Evolutionary conservation across 176 grass and related monocot genomes (phyloP).

Genomic region (Chloris gayana): DNA sequence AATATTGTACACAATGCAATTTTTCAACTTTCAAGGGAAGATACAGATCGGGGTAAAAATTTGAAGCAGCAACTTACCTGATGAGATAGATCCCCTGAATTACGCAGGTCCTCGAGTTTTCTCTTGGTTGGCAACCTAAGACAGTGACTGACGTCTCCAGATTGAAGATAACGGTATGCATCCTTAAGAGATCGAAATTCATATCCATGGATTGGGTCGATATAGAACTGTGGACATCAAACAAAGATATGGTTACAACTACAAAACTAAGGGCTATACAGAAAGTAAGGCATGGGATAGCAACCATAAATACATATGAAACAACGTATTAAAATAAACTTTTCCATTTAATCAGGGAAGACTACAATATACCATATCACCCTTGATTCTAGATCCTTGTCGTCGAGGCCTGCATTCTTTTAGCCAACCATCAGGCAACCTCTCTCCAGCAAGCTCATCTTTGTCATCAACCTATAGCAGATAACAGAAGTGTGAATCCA

Average conservation of each 20-base stretch:
- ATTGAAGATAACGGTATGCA: constrained; percentile 53
- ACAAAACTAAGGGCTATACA: constrained; percentile 12
- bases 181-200: constrained; percentile 66
- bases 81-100: constrained; percentile 34
- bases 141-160: constrained; percentile 47
- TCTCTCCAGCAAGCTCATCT: constrained; percentile 32
- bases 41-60: constrained; percentile 8
- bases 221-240: constrained; percentile 63
- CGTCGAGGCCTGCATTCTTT: constrained; percentile 55
- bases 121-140: constrained; percentile 50
- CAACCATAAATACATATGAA: not conserved
- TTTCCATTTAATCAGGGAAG: constrained; percentile 14
- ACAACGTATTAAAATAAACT: not conserved
- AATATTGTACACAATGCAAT: constrained; percentile 10
- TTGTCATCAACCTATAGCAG: constrained; percentile 42
- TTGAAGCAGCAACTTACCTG: constrained; percentile 48
- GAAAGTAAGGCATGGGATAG: constrained; percentile 32
- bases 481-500: constrained; percentile 19
- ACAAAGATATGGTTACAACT: constrained; percentile 24
- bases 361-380: constrained; percentile 44
- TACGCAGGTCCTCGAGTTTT: constrained; percentile 36
- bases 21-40: not conserved
- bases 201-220: constrained; percentile 66
- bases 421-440: constrained; percentile 62
- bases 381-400: constrained; percentile 37